Conservation (phyloP, 192 early-diverging fungal genomes). For the Coemansia sp. region DNA sequence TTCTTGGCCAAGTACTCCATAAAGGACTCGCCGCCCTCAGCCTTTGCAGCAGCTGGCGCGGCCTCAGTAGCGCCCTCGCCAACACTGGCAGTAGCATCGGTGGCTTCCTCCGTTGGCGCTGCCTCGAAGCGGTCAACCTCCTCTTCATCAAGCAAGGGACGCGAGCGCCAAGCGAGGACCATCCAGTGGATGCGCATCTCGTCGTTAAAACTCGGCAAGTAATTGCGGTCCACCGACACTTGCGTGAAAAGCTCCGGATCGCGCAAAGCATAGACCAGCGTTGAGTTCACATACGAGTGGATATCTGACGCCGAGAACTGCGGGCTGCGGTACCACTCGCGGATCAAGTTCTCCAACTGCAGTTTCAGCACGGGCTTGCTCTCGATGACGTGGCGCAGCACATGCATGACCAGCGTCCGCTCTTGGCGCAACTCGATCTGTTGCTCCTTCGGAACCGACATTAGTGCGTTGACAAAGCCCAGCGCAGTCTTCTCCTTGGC, state of each 20-base stretch:
- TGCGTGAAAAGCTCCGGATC: constrained; percentile 66
- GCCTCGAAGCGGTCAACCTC: constrained; percentile 44
- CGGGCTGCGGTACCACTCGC: constrained; percentile 69
- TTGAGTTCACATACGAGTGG: constrained; percentile 66
- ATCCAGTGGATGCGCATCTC: constrained; percentile 63
- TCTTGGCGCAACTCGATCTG: constrained; percentile 74
- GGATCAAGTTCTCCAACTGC: constrained; percentile 76
- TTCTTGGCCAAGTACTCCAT: constrained; percentile 33
- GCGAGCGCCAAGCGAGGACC: constrained; percentile 46
- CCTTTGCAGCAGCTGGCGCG: background rate
- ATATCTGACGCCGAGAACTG: constrained; percentile 68
- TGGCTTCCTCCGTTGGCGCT: constrained; percentile 8
- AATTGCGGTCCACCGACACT: constrained; percentile 62
- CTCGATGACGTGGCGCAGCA: constrained; percentile 90
- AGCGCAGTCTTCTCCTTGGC: constrained; percentile 39
- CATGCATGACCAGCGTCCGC: constrained; percentile 75
- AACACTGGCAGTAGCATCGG: background rate
- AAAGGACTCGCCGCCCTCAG: constrained; percentile 15
- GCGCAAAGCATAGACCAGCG: constrained; percentile 57
- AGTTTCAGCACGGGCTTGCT: constrained; percentile 59
- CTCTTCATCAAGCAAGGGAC: constrained; percentile 47
- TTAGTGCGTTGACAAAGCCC: constrained; percentile 56
- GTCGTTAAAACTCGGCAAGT: constrained; percentile 66
- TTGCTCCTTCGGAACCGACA: constrained; percentile 58
- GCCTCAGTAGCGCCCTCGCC: background rate